phyloP scores from a whole-genome alignment of 176 grass and related monocot species.

The Chrysopogon serrulatus region DNA sequence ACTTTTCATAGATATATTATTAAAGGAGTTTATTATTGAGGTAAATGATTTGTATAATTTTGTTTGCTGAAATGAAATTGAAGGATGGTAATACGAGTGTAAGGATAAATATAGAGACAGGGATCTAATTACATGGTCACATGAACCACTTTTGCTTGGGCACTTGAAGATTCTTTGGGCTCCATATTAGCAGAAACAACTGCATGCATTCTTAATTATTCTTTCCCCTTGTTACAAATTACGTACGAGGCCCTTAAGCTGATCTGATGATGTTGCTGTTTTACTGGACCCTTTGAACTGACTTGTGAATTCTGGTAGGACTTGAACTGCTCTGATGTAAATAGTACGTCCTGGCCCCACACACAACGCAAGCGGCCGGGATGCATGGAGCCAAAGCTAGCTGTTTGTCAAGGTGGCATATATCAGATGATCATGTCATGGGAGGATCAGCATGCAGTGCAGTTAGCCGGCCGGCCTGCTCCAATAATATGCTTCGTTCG shows the following conservation, averaged over 20 bases:
- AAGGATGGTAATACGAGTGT: background rate
- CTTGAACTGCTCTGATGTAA: conserved; percentile 1
- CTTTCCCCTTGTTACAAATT: background rate
- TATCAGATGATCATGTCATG: conserved; percentile 35
- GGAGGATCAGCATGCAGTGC: conserved; percentile 24
- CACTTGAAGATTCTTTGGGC: conserved; percentile 22
- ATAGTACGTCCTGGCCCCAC: conserved; percentile 22
- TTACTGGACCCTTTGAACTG: conserved; percentile 2
- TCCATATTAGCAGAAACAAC: background rate
- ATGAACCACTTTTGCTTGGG: conserved; percentile 19
- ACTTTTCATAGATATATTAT: no score
- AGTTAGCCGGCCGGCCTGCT: no score
- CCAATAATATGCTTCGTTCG: conserved; percentile 29
- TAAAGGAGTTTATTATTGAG: background rate
- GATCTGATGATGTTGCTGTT: background rate
- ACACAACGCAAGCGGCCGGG: background rate
- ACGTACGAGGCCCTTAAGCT: background rate
- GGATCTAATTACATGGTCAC: background rate
- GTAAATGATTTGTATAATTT: background rate
- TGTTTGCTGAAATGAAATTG: background rate
- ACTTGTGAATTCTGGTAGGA: conserved; percentile 7
- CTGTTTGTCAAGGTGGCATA: conserved; percentile 20
- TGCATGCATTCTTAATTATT: background rate
- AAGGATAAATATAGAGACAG: background rate
- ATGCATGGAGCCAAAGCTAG: conserved; percentile 11